A percentile compares a stretch with the other conserved stretches of the same genome.
Conservation (phyloP, 441 rosid species). For the Erodium texanum region DNA sequence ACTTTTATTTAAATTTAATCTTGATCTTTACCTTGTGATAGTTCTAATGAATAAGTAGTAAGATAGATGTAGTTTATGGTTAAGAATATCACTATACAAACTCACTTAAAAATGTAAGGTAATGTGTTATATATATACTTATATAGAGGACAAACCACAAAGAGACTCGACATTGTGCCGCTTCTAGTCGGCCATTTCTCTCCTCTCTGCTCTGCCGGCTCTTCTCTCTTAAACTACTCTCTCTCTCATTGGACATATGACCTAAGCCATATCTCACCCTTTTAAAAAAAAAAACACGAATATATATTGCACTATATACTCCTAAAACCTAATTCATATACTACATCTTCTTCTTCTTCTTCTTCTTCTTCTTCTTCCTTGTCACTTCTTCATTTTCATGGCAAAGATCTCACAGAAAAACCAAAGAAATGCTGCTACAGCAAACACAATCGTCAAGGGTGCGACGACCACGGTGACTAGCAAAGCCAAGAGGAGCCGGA, state of each 20-base stretch:
- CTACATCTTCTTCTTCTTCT: neutral
- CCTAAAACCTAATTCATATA: neutral
- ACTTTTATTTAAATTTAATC: no score
- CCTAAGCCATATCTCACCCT: neutral
- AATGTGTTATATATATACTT: no score
- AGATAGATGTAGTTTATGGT: no score
- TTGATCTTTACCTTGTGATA: no score
- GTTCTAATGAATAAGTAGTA: no score
- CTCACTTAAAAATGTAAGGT: no score
- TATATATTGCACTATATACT: neutral
- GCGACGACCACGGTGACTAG: neutral
- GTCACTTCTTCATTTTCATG: slow-evolving; percentile 22
- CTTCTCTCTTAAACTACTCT: neutral
- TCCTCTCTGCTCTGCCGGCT: neutral
- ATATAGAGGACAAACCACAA: neutral
- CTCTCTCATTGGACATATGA: neutral
- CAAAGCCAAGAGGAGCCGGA: slow-evolving; percentile 37
- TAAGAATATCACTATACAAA: no score
- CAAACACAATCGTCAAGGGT: neutral
- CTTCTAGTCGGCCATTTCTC: neutral
- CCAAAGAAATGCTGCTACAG: neutral
- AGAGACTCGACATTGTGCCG: neutral
- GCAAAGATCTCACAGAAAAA: slow-evolving; percentile 31
- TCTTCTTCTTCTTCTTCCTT: neutral
- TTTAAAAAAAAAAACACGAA: neutral